These are phyloP conservation scores for Dalechampia spathulata DNA, from an alignment of 441 rosid genomes.

Conservation along the genomic window DNA sequence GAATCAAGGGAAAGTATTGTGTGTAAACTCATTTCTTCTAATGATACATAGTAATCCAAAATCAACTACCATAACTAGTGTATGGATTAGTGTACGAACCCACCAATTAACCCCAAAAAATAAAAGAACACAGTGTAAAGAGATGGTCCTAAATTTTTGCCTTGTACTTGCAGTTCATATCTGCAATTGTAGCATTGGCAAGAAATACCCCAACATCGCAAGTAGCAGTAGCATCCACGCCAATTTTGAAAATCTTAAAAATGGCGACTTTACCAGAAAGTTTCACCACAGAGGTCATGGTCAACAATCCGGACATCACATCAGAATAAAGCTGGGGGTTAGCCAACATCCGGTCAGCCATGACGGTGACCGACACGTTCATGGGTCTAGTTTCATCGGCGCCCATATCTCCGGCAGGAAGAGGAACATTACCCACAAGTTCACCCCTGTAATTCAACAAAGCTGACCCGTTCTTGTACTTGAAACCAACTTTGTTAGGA, in stretches of 20 bases:
- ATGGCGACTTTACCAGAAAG: conserved; percentile 54
- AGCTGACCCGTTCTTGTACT: conserved; percentile 38
- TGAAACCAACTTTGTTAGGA: conserved; percentile 66
- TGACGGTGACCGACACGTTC: conserved; percentile 43
- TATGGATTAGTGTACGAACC: too few relatives aligned
- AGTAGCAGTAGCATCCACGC: conserved; percentile 34
- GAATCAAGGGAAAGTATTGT: too few relatives aligned
- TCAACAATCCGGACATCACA: conserved; percentile 30
- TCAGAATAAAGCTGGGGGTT: conserved; percentile 32
- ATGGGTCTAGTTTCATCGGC: conserved; percentile 31
- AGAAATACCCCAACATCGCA: conserved; percentile 46
- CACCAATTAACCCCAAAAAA: too few relatives aligned
- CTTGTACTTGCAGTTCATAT: conserved; percentile 47
- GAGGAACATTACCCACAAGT: conserved; percentile 51
- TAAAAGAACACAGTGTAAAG: neutral
- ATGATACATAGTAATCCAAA: too few relatives aligned
- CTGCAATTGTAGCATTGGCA: conserved; percentile 34
- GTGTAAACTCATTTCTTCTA: too few relatives aligned
- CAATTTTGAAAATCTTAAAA: conserved; percentile 33
- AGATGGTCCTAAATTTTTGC: conserved; percentile 31
- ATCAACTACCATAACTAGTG: too few relatives aligned
- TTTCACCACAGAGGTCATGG: conserved; percentile 29
- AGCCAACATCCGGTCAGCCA: conserved; percentile 63
- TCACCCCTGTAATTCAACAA: conserved; percentile 50
- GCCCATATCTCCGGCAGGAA: conserved; percentile 43